phyloP scores from a whole-genome alignment of 2,329 filamentous ascomycete genomes.

The Xylariaceae sp. region DNA sequence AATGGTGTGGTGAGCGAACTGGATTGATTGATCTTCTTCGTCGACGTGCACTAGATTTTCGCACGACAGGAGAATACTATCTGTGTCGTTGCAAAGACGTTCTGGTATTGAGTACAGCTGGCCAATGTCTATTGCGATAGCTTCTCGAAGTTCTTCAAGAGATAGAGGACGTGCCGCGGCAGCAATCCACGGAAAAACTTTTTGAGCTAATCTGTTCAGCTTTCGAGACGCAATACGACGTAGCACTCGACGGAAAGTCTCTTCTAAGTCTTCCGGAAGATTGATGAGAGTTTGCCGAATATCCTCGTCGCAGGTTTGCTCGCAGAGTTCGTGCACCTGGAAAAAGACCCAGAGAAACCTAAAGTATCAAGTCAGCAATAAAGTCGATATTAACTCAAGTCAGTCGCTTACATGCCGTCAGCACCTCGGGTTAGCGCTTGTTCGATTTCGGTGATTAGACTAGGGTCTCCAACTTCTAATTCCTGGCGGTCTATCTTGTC shows the following conservation, averaged over 20 bases:
- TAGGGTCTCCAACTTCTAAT: constrained; percentile 7
- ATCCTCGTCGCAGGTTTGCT: constrained; percentile 26
- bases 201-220: constrained; percentile 21
- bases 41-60: constrained; percentile 32
- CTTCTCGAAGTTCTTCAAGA: constrained; percentile 48
- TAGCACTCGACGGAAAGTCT: constrained; percentile 38
- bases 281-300: constrained; percentile 38
- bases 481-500: not conserved
- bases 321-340: constrained; percentile 29
- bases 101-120: constrained; percentile 35
- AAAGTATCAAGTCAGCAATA: not conserved
- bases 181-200: constrained; percentile 44
- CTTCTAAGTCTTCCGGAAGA: constrained; percentile 42
- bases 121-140: constrained; percentile 45
- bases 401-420: constrained; percentile 43
- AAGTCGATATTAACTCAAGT: not conserved
- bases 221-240: not conserved
- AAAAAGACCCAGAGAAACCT: constrained; percentile 34
- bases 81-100: constrained; percentile 38
- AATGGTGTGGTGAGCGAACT: constrained; percentile 38
- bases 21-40: constrained; percentile 27
- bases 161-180: constrained; percentile 42
- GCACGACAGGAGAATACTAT: constrained; percentile 26
- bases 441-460: constrained; percentile 35
- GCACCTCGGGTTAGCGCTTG: constrained; percentile 38